Evolutionary conservation across 192 early-diverging fungal genomes (phyloP), one percentile per base, ranked within the genome.

Genomic region (Backusella tuberculispora): DNA sequence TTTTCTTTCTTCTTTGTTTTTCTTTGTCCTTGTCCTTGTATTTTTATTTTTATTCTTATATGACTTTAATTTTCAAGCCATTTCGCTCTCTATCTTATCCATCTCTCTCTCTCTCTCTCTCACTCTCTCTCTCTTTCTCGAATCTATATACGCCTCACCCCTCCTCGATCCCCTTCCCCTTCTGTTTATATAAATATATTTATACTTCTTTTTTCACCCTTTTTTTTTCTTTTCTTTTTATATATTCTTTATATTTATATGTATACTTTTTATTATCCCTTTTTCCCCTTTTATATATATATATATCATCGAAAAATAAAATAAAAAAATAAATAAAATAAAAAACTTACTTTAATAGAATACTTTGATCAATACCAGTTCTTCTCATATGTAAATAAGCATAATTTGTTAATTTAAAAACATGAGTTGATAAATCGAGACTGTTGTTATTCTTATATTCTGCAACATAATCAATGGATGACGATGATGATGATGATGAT

Each of bases 331-430:
- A n/a, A 34, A 34, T 34, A 2, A 34, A 34, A 34, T 34, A 34
- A 34, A 60, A 43, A 38, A 68, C 73, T 70, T 83, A 85, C 89
- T 83, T 89, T 69, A 93, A 80, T 15, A 94, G 75, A 21, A 94
- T 79, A 40, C 81, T 79, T 60, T 83, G 81, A 73, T 95, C 94
- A 48, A 92, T 85, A 19, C 90, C 88, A 7, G 87, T 90, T 56
- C 93, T 84, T n/a, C 88, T 78, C 89, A 96, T 89, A 66, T 95
- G 95, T 50, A 90, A 76, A 77, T 94, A 96, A 17, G 95, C 93
- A 45, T 89, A 83, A 41, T 90, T 85, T 15, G 91, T 90, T 40
- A 92, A 70, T 13, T 90, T 89, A 84, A 92, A 95, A 5, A 94
- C 88, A 68, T 95, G 93, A 1, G 93, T 91, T 9, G 85, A 71